Evolutionary conservation across 768 basidiomycete genomes (phyloP).

Genomic region (Exidia glandulosa): DNA sequence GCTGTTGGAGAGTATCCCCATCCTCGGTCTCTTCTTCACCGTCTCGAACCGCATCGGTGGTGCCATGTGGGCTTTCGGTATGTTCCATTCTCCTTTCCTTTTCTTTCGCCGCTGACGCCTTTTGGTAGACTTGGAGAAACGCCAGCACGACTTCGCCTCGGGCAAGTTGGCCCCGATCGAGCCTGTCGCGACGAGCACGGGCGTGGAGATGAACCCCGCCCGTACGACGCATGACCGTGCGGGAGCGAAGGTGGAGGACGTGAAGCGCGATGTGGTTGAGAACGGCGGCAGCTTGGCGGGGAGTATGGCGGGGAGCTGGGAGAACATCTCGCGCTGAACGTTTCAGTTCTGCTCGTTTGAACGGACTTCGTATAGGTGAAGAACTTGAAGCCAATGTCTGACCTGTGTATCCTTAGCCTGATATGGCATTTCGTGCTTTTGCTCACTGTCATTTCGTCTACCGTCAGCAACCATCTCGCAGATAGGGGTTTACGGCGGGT

Average conservation of each 20-base stretch:
- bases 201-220: neutral
- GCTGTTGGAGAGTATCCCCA: conserved; percentile 68
- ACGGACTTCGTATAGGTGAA: too few relatives aligned
- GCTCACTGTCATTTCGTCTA: too few relatives aligned
- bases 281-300: too few relatives aligned
- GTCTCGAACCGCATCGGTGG: conserved; percentile 84
- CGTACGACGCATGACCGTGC: neutral
- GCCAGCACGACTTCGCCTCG: conserved; percentile 27
- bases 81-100: conserved; percentile 4
- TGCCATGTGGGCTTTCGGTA: conserved; percentile 89
- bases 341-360: too few relatives aligned
- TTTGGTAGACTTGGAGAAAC: conserved; percentile 26
- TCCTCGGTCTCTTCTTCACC: conserved; percentile 71
- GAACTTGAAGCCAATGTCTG: too few relatives aligned
- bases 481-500: too few relatives aligned
- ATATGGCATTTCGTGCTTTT: too few relatives aligned
- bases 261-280: neutral
- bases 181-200: conserved; percentile 1
- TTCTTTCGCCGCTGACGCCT: neutral
- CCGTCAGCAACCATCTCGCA: too few relatives aligned
- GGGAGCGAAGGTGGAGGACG: neutral
- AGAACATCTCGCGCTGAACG: too few relatives aligned
- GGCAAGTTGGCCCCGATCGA: conserved; percentile 21
- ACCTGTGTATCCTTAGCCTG: too few relatives aligned
- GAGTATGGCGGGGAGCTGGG: too few relatives aligned